phyloP scores from a whole-genome alignment of 192 early-diverging fungal species.

The Umbelopsis isabellina region DNA sequence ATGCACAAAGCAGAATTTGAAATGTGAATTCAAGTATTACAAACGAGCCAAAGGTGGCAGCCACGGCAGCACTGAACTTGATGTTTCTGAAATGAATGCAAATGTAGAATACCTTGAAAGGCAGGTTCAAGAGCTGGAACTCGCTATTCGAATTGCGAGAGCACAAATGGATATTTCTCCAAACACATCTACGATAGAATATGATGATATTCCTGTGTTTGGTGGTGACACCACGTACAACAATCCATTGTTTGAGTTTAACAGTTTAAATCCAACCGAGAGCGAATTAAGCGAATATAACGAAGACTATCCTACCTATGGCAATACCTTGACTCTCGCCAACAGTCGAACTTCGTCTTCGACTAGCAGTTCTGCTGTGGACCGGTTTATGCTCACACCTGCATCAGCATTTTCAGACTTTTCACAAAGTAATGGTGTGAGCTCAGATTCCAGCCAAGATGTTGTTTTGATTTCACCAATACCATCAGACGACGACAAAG shows the following conservation, averaged over 20 bases:
- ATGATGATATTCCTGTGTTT: neutral
- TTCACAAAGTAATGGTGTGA: too few relatives aligned
- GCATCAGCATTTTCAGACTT: neutral
- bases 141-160: slow-evolving; percentile 2
- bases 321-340: too few relatives aligned
- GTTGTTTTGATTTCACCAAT: neutral
- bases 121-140: neutral
- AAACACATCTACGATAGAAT: neutral
- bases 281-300: too few relatives aligned
- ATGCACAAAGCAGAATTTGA: neutral
- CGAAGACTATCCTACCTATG: too few relatives aligned
- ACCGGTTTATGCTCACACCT: neutral
- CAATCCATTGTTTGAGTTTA: too few relatives aligned
- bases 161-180: slow-evolving; percentile 3
- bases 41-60: neutral
- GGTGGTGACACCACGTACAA: neutral
- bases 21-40: slow-evolving; percentile 2
- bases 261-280: too few relatives aligned
- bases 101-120: neutral
- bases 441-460: neutral
- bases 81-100: neutral
- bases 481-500: neutral
- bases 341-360: too few relatives aligned
- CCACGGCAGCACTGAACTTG: neutral
- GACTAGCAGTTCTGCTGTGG: neutral